Base-by-base conservation (phyloP, 192 early-diverging fungal genomes). In the Coemansia sp. region DNA sequence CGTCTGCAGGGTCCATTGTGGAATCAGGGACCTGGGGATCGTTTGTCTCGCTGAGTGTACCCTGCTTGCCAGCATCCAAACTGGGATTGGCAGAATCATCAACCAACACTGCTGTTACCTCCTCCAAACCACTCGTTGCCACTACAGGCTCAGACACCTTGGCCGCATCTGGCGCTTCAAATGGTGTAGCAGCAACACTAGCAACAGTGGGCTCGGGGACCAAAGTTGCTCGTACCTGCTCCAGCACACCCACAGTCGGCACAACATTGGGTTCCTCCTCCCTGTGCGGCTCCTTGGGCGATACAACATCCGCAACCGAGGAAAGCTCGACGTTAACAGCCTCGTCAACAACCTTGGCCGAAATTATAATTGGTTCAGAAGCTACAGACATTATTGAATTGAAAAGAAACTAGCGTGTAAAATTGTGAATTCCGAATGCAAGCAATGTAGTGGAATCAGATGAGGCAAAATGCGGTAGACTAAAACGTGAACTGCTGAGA, bases 291-390 rank as follows among this genome's bases (percentile, higher is more conserved):
- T 18, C 23, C 52, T 13, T 23, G 27, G 11, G 24, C 23, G 27
- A 24, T 12, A 20, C 24, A 27, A 4, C 7, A 11, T 23, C 50
- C 10, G 11, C 53, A 26, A 24, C 1, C 13, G 24, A 13, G 35
- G 58, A 9, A 38, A 4, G 16, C 39, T 16, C 18, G 12, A 41
- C 41, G 29, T 43, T 43, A 14, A 45, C 58, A 14, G 58, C 38
- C 38, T 59, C 58, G 45, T 59, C 58, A 22, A 47, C 13, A 14
- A 23, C 22, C 23, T 59, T 59, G 53, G 53, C 53, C 8, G 23
- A 22, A 26, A 54, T 26, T 26, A 54, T 54, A n/a, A 13, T 29
- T 32, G 53, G 13, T 13, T 26, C 53, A 4, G 53, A 13, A 54
- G 53, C 18, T 52, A 20, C 23, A 11, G 50, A 52, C 50, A 52